phyloP scores from a whole-genome alignment of 495 filamentous ascomycete genomes.

The Staphylotrichum tortipilum region DNA sequence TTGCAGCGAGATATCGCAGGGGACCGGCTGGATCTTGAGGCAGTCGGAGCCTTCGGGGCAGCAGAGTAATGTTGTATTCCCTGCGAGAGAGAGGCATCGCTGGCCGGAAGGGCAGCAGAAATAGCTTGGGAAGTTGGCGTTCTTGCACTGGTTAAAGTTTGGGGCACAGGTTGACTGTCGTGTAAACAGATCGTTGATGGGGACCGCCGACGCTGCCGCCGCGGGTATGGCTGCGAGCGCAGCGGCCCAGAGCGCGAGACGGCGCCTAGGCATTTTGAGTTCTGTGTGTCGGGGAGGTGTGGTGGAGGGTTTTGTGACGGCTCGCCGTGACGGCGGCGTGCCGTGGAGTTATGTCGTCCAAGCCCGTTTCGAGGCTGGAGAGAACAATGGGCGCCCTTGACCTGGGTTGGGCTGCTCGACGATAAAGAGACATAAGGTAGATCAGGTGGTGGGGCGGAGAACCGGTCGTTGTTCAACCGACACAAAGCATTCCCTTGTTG shows the following conservation, averaged over 20 bases:
- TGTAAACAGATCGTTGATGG: constrained; percentile 23
- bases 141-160: constrained; percentile 40
- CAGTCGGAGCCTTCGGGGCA: constrained; percentile 61
- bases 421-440: constrained; percentile 1
- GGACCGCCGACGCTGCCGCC: constrained; percentile 24
- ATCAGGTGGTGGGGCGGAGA: not conserved
- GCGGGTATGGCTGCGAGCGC: constrained; percentile 25
- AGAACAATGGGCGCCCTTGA: not conserved
- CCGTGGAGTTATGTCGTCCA: not conserved
- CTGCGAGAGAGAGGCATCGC: constrained; percentile 60
- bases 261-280: constrained; percentile 12
- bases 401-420: not conserved
- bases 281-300: not conserved
- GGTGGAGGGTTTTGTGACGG: not conserved
- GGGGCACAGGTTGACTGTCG: constrained; percentile 27
- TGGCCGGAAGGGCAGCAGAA: constrained; percentile 65
- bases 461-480: not conserved
- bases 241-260: constrained; percentile 16
- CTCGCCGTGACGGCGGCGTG: not conserved
- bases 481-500: constrained; percentile 6
- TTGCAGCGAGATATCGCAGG: constrained; percentile 60
- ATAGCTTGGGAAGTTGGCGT: constrained; percentile 48
- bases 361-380: not conserved
- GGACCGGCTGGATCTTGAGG: constrained; percentile 56
- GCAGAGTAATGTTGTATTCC: constrained; percentile 62